Evolutionary conservation across 2,329 filamentous ascomycete species (phyloP), one percentile per base, ranked within the genome.

Genomic region (Dendrostoma leiphaemia): DNA sequence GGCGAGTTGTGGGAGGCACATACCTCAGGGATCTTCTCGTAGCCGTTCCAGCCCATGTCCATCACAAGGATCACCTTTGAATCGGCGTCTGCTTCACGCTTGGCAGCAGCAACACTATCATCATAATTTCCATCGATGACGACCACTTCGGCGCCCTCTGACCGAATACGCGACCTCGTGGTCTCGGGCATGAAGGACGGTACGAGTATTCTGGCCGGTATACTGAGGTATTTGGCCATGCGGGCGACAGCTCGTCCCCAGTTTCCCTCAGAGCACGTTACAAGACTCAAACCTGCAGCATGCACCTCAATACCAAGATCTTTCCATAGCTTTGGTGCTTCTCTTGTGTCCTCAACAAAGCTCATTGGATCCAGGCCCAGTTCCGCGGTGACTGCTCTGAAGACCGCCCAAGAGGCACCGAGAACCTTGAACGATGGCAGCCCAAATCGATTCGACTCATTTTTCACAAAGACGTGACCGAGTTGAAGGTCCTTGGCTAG

Each of bases 361-460:
- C 23, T 37, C 2, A n/a, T 12, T 2, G 35, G 28, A 12, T 46
- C 53, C 19, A 84, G 67, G 2, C 64, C 67, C 0, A 84, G 67
- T 7, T 70, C 66, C 1, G 70, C 63, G 0, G 72, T 65, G 6
- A 90, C 63, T 13, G 85, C 81, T 6, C 80, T 78, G 61, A 83
- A 86, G 3, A 81, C 77, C 0, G 82, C 88, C 88, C 88, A 93
- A 1, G 86, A 89, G 1, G 89, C 89, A 19, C 89, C 90, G 0
- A 92, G 78, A 41, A 92, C 89, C 68, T 94, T 94, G 75, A 92
- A 93, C 0, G 88, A 80, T 0, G 87, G 86, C 2, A 92, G 74
- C 0, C 85, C 84, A 34, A 90, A 82, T 5, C 89, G 80, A 50
- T 71, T 74, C 26, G 81, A 84, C 67, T 93, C 89, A 62, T 91